These are phyloP conservation scores for Harringtonia lauricola DNA, from an alignment of 2,329 filamentous ascomycete genomes.

Conservation along the genomic window DNA sequence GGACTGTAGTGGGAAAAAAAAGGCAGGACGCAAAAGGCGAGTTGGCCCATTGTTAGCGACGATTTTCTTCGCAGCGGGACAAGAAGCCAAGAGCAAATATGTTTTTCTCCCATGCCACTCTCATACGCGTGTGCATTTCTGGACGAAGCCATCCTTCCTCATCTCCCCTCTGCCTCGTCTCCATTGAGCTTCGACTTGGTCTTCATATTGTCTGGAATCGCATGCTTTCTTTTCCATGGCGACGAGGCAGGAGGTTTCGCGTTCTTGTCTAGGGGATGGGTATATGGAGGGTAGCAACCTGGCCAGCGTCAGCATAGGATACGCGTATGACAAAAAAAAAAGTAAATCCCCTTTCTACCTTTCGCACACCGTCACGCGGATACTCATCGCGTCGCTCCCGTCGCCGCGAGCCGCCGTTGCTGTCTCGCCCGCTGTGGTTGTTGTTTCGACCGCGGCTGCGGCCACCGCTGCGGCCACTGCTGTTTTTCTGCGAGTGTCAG, in stretches of 20 bases:
- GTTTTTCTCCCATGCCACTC: not conserved
- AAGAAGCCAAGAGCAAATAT: too few species aligned
- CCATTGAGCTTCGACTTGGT: too few species aligned
- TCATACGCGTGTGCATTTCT: too few species aligned
- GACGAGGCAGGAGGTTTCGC: not conserved
- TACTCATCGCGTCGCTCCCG: conserved; percentile 30
- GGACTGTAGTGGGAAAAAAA: conserved; percentile 33
- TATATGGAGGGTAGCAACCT: conserved; percentile 11
- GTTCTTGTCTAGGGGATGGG: not conserved
- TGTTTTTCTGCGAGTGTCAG: not conserved
- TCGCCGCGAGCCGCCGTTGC: conserved; percentile 15
- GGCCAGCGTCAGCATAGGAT: not conserved
- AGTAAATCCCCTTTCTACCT: conserved; percentile 44
- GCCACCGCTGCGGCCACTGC: conserved; percentile 20
- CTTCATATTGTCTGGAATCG: too few species aligned
- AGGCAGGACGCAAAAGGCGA: not conserved
- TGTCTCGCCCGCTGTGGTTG: too few species aligned
- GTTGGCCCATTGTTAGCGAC: conserved; percentile 26
- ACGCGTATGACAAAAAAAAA: too few species aligned
- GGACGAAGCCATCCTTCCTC: conserved; percentile 19
- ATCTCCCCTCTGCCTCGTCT: not conserved
- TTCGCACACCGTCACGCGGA: conserved; percentile 80
- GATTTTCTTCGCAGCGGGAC: too few species aligned
- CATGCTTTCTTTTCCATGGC: too few species aligned
- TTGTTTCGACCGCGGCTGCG: conserved; percentile 20